Percentiles rank a stretch among this genome's conserved stretches.
phyloP scores from a whole-genome alignment of 139 green algal species.

The Chlorella sp. region DNA sequence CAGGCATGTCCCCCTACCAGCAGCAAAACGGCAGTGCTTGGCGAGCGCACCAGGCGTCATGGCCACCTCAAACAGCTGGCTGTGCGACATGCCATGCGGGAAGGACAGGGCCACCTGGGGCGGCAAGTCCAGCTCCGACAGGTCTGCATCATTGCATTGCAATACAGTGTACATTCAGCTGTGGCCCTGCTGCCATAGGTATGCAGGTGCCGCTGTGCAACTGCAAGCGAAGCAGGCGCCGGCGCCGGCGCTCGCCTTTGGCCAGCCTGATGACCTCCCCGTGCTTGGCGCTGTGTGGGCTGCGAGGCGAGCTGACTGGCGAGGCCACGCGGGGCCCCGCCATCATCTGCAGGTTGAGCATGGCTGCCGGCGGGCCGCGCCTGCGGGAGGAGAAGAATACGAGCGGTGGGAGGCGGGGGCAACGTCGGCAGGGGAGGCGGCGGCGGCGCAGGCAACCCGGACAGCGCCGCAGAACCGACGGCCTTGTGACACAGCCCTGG shows the following conservation, averaged over 20 bases:
- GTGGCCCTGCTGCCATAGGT: too few species aligned
- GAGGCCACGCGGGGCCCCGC: background rate
- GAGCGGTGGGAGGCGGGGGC: too few species aligned
- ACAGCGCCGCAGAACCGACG: too few species aligned
- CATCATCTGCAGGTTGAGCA: background rate
- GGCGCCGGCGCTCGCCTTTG: background rate
- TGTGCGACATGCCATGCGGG: slow-evolving; percentile 7
- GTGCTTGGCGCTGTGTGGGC: background rate
- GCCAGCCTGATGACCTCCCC: too few species aligned
- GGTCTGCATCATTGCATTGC: background rate
- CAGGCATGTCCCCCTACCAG: too few species aligned
- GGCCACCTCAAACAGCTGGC: slow-evolving; percentile 7
- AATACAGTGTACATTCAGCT: too few species aligned
- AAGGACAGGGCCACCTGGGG: slow-evolving; percentile 4
- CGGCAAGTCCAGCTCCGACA: slow-evolving; percentile 24
- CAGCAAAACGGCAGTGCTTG: background rate
- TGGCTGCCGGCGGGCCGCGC: too few species aligned
- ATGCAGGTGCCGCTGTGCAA: too few species aligned
- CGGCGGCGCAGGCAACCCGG: too few species aligned
- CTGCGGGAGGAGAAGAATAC: too few species aligned
- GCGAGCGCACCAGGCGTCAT: slow-evolving; percentile 8
- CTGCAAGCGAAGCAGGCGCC: background rate
- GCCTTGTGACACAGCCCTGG: too few species aligned
- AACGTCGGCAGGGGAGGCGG: too few species aligned
- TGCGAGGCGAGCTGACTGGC: background rate